Percentiles rank a stretch among this genome's conserved stretches.
These are phyloP conservation scores for Hydnomerulius pinastri DNA, from an alignment of 768 basidiomycete genomes.

Conservation along the genomic window DNA sequence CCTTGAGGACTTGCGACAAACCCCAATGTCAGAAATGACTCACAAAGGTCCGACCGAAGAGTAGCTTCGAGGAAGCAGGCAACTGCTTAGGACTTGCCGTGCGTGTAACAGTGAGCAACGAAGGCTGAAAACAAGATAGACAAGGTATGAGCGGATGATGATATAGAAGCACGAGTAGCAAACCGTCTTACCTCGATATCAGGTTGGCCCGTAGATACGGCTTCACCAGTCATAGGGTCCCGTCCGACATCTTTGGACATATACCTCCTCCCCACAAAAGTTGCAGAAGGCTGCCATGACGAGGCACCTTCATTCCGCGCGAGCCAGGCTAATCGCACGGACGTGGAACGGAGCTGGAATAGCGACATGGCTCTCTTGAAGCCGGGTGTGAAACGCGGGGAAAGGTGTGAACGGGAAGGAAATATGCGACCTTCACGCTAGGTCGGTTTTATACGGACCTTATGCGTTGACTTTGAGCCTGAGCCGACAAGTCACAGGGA, in stretches of 20 bases:
- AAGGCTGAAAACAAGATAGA: slow-evolving; percentile 41
- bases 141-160: neutral
- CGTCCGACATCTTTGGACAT: slow-evolving; percentile 12
- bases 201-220: slow-evolving; percentile 35
- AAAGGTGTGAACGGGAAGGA: neutral
- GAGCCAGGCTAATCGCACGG: slow-evolving; percentile 13
- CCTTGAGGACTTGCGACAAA: slow-evolving; percentile 8
- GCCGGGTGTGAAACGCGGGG: slow-evolving; percentile 1
- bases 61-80: slow-evolving; percentile 66
- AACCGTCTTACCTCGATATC: slow-evolving; percentile 52
- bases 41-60: slow-evolving; percentile 87
- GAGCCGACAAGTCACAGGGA: too few species aligned
- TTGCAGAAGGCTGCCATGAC: slow-evolving; percentile 14
- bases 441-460: slow-evolving; percentile 26
- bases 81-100: slow-evolving; percentile 56
- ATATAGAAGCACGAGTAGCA: neutral
- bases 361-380: slow-evolving; percentile 21
- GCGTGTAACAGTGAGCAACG: slow-evolving; percentile 48
- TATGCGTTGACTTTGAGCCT: neutral
- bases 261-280: slow-evolving; percentile 1
- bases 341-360: slow-evolving; percentile 9
- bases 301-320: neutral
- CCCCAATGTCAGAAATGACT: slow-evolving; percentile 25
- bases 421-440: neutral
- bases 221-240: slow-evolving; percentile 55